These are phyloP conservation scores for Terana coerulea DNA, from an alignment of 768 basidiomycete genomes.

Conservation along the genomic window DNA sequence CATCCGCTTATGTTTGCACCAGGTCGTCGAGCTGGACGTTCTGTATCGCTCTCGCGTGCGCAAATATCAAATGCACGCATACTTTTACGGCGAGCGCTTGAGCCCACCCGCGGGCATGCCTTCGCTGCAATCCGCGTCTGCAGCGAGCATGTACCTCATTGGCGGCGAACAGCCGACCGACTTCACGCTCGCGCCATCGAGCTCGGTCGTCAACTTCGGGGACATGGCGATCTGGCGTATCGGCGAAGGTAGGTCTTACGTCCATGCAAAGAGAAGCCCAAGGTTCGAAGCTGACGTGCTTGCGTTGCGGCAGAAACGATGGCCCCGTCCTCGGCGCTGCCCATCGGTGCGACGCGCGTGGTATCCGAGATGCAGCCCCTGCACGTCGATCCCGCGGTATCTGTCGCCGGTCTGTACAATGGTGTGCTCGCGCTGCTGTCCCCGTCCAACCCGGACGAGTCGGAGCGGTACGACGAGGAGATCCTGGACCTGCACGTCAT, in stretches of 20 bases:
- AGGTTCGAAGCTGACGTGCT: conserved; percentile 12
- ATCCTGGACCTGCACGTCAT: conserved; percentile 74
- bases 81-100: conserved; percentile 87
- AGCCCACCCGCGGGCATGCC: conserved; percentile 59
- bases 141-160: conserved; percentile 26
- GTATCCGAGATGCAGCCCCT: conserved; percentile 91
- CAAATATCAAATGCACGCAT: conserved; percentile 77
- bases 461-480: conserved; percentile 84
- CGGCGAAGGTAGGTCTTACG: conserved; percentile 66
- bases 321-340: conserved; percentile 93
- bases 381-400: conserved; percentile 64
- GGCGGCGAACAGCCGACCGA: conserved; percentile 75
- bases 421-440: conserved; percentile 80
- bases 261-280: neutral
- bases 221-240: conserved; percentile 85
- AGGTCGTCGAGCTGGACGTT: conserved; percentile 92
- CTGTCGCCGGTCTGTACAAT: conserved; percentile 77
- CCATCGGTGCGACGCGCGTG: conserved; percentile 85
- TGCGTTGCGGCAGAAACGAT: conserved; percentile 62
- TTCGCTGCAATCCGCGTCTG: conserved; percentile 33
- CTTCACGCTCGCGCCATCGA: conserved; percentile 79
- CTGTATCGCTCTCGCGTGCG: conserved; percentile 75
- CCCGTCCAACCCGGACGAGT: conserved; percentile 68
- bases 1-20: too few relatives aligned
- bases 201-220: conserved; percentile 75